phyloP scores from a whole-genome alignment of 352 stramenopile species.

The Ophiocytium majus region DNA sequence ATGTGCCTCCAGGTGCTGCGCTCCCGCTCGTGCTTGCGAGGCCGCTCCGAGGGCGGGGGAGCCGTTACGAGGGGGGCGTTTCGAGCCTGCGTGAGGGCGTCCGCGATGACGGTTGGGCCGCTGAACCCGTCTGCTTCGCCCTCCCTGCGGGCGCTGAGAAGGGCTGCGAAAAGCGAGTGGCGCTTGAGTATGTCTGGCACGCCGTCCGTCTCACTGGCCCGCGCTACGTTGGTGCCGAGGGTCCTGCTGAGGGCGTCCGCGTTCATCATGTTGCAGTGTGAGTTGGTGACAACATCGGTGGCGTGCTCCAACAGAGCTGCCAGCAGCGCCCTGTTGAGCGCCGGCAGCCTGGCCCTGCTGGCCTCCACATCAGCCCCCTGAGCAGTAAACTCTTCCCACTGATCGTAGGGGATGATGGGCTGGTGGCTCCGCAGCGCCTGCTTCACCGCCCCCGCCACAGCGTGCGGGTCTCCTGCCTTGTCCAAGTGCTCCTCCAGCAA shows the following conservation, averaged over 20 bases:
- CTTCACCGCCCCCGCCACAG: slow-evolving; percentile 17
- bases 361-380: not conserved
- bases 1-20: not conserved
- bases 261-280: slow-evolving; percentile 1
- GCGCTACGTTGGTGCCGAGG: slow-evolving; percentile 11
- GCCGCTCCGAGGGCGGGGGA: no score
- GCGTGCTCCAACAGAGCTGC: slow-evolving; percentile 13
- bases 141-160: not conserved
- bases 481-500: not conserved
- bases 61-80: no score
- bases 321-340: slow-evolving; percentile 21
- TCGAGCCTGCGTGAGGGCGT: no score
- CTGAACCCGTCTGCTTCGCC: no score
- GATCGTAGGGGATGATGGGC: slow-evolving; percentile 24
- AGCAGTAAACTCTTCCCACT: not conserved
- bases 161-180: not conserved
- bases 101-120: no score
- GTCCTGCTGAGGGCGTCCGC: not conserved
- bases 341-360: not conserved
- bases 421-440: not conserved
- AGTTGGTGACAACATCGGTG: not conserved
- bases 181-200: slow-evolving; percentile 11
- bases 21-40: not conserved
- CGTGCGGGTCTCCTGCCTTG: not conserved
- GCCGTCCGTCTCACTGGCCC: slow-evolving; percentile 5